phyloP scores from a whole-genome alignment of 2,329 filamentous ascomycete genomes.

The Albifimbria verrucaria region DNA sequence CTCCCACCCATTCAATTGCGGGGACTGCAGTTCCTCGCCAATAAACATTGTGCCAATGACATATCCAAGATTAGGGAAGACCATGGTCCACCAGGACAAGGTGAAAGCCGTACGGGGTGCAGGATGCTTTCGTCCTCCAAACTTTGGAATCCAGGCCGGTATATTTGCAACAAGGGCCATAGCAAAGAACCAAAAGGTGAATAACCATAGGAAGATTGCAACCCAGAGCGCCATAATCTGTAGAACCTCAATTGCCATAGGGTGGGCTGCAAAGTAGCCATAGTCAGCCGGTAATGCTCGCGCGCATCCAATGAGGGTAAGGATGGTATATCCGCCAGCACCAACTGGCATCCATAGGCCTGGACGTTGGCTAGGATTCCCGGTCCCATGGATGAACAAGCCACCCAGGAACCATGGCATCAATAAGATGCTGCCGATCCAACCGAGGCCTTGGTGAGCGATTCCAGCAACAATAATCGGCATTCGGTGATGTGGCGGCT shows the following conservation, averaged over 20 bases:
- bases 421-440: conserved; percentile 19
- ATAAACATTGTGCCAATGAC: conserved; percentile 19
- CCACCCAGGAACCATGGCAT: conserved; percentile 20
- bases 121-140: neutral
- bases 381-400: conserved; percentile 22
- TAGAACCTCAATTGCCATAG: conserved; percentile 18
- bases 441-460: conserved; percentile 22
- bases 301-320: conserved; percentile 23
- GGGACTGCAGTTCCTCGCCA: conserved; percentile 19
- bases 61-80: conserved; percentile 24
- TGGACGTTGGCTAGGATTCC: conserved; percentile 20
- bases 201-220: conserved; percentile 22
- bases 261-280: conserved; percentile 20
- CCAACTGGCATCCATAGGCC: conserved; percentile 23
- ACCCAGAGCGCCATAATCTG: conserved; percentile 20
- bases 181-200: conserved; percentile 22
- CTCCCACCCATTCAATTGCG: conserved; percentile 20
- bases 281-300: conserved; percentile 16
- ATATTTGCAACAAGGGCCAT: conserved; percentile 19
- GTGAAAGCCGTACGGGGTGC: conserved; percentile 17
- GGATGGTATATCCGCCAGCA: conserved; percentile 18
- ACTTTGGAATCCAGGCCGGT: conserved; percentile 4
- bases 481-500: conserved; percentile 19
- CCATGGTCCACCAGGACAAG: conserved; percentile 24
- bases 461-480: conserved; percentile 21